phyloP scores from a whole-genome alignment of 2,329 filamentous ascomycete genomes.

The Clarireedia paspali region DNA sequence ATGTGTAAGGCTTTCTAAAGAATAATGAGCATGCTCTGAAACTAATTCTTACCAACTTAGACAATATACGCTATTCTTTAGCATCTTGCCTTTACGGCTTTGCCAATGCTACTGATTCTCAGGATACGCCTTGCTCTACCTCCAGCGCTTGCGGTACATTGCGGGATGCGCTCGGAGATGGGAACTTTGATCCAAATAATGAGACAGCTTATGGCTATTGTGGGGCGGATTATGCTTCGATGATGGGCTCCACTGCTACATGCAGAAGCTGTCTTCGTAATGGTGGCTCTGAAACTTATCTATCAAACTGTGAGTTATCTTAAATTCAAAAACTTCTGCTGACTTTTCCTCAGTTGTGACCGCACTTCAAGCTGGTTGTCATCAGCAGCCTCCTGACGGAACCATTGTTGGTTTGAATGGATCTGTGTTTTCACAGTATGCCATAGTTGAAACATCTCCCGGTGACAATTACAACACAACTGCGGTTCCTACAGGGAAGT shows the following conservation, averaged over 20 bases:
- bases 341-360: background rate
- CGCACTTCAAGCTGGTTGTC: conserved; percentile 20
- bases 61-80: conserved; percentile 27
- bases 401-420: conserved; percentile 20
- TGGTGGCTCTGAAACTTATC: conserved; percentile 10
- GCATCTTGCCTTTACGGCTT: conserved; percentile 23
- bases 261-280: conserved; percentile 15
- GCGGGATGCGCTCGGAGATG: conserved; percentile 18
- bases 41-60: conserved; percentile 11
- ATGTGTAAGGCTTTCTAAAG: conserved; percentile 21
- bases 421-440: conserved; percentile 20
- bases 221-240: conserved; percentile 14
- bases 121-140: conserved; percentile 22
- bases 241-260: conserved; percentile 10
- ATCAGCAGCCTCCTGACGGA: conserved; percentile 18
- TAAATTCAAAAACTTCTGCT: background rate
- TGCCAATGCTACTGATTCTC: conserved; percentile 18
- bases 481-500: background rate
- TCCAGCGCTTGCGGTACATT: conserved; percentile 20
- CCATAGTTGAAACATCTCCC: conserved; percentile 19
- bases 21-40: background rate
- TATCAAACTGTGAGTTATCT: conserved; percentile 16
- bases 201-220: conserved; percentile 24
- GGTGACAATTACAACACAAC: conserved; percentile 7
- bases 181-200: conserved; percentile 17